phyloP scores from a whole-genome alignment of 352 stramenopile genomes.

The Phytophthora gonapodyides region DNA sequence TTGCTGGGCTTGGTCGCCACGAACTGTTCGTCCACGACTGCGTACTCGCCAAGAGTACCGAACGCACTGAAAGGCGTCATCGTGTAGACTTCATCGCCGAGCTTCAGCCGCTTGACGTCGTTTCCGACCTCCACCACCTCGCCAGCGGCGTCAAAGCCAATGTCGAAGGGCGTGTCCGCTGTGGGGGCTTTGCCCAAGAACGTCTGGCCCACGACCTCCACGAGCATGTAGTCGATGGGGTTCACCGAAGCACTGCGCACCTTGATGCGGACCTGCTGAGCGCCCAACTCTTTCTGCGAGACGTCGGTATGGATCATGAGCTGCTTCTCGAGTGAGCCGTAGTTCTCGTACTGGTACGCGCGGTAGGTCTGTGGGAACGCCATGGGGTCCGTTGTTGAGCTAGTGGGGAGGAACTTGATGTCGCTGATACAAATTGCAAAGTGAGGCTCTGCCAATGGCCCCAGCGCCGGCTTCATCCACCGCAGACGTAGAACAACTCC shows the following conservation, averaged over 20 bases:
- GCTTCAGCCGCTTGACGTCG: constrained; percentile 18
- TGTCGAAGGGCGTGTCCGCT: constrained; percentile 1
- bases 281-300: neutral
- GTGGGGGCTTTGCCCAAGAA: constrained; percentile 8
- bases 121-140: constrained; percentile 5
- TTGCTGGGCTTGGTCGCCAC: constrained; percentile 36
- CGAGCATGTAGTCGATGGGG: constrained; percentile 28
- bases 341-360: constrained; percentile 28
- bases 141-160: constrained; percentile 20
- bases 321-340: constrained; percentile 9
- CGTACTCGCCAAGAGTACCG: constrained; percentile 25
- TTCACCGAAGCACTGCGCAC: constrained; percentile 17
- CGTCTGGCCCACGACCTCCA: constrained; percentile 2
- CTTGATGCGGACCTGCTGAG: constrained; percentile 19
- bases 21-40: constrained; percentile 9
- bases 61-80: neutral
- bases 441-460: neutral
- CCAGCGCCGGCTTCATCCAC: no score
- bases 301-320: constrained; percentile 19
- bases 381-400: neutral
- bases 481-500: neutral
- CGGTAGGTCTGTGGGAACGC: constrained; percentile 17
- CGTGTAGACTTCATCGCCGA: constrained; percentile 27
- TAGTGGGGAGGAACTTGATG: neutral
- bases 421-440: constrained; percentile 9